Percentiles rank a stretch among this genome's conserved stretches.
These are phyloP conservation scores for Candida gigantensis DNA, from an alignment of 1,139 yeast species.

Conservation along the genomic window DNA sequence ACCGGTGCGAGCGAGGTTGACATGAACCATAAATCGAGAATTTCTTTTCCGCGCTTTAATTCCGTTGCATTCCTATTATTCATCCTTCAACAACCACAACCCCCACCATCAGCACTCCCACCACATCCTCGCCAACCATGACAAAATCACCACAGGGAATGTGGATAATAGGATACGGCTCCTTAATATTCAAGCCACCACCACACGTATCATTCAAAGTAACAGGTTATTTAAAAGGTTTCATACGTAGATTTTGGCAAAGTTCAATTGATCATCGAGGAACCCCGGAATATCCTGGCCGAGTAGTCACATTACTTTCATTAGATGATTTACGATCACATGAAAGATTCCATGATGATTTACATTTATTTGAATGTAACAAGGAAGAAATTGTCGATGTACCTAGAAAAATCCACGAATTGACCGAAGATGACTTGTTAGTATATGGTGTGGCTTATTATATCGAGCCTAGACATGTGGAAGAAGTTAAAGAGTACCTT, in stretches of 20 bases:
- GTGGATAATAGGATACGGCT: constrained; percentile 93
- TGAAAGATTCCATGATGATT: constrained; percentile 40
- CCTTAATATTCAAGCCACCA: constrained; percentile 89
- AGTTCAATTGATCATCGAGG: constrained; percentile 89
- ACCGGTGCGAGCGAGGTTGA: too few species aligned
- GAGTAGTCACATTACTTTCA: constrained; percentile 81
- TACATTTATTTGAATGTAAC: too few species aligned
- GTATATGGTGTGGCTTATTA: constrained; percentile 87
- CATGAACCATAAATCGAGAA: too few species aligned
- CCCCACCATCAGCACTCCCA: too few species aligned
- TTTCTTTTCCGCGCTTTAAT: too few species aligned
- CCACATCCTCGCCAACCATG: too few species aligned
- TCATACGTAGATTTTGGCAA: constrained; percentile 87
- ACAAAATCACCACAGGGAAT: constrained; percentile 44
- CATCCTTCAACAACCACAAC: too few species aligned
- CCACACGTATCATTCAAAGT: constrained; percentile 62
- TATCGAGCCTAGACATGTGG: constrained; percentile 66
- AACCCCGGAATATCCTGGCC: constrained; percentile 78
- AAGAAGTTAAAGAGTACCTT: constrained; percentile 63
- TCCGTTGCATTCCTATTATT: too few species aligned
- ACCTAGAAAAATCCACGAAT: too few species aligned
- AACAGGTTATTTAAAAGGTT: constrained; percentile 77
- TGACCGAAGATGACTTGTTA: constrained; percentile 47
- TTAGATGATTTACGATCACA: constrained; percentile 49
- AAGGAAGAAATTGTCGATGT: too few species aligned